These are phyloP conservation scores for Chamaenerion angustifolium DNA, from an alignment of 345 rosid genomes.

Conservation along the genomic window DNA sequence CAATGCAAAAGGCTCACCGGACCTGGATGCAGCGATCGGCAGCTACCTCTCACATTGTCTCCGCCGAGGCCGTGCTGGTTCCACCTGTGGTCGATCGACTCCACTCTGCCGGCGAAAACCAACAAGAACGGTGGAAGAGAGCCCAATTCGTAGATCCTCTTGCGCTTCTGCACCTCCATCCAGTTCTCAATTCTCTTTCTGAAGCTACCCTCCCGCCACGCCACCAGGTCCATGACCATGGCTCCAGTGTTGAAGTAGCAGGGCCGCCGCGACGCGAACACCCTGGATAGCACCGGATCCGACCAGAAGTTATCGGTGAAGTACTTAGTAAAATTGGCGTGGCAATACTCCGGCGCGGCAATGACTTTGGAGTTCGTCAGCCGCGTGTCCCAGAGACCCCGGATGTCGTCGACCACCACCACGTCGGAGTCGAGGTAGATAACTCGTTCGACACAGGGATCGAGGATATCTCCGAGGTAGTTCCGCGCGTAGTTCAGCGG, in stretches of 20 bases:
- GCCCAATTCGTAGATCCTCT: constrained; percentile 76
- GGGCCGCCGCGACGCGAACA: constrained; percentile 41
- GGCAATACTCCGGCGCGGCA: constrained; percentile 96
- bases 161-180: constrained; percentile 72
- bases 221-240: constrained; percentile 80
- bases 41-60: constrained; percentile 74
- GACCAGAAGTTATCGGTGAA: constrained; percentile 83
- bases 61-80: constrained; percentile 97
- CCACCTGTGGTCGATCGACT: constrained; percentile 76
- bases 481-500: constrained; percentile 85
- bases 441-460: constrained; percentile 71
- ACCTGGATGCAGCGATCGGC: constrained; percentile 73
- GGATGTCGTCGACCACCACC: constrained; percentile 69
- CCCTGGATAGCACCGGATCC: constrained; percentile 52
- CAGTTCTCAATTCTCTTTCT: constrained; percentile 57
- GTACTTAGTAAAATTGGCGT: constrained; percentile 83
- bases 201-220: constrained; percentile 69
- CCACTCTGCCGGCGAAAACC: constrained; percentile 71
- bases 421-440: constrained; percentile 93
- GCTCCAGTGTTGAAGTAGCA: constrained; percentile 97
- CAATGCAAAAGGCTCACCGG: constrained; percentile 90
- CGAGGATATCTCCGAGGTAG: constrained; percentile 77
- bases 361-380: constrained; percentile 44
- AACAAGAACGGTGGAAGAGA: constrained; percentile 85
- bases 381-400: constrained; percentile 52